A percentile compares a stretch with the other conserved stretches of the same genome.
These are phyloP conservation scores for Parastagonospora nodorum DNA, from an alignment of 2,329 filamentous ascomycete genomes.

Conservation along the genomic window DNA sequence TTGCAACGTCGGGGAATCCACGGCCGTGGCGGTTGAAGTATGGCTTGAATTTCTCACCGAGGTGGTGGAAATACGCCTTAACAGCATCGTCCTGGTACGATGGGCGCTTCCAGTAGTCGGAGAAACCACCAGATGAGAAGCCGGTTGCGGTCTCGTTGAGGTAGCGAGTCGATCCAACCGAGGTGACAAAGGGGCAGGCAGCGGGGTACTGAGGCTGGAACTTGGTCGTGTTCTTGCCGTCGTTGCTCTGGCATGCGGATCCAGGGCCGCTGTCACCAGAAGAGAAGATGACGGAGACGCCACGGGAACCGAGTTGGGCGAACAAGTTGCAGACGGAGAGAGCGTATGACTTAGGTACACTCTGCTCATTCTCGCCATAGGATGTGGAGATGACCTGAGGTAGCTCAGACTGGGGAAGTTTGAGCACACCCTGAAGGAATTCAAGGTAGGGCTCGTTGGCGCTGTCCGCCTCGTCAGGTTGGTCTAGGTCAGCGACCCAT, in stretches of 20 bases:
- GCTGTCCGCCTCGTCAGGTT: constrained; percentile 47
- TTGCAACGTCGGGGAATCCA: constrained; percentile 67
- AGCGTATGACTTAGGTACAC: constrained; percentile 65
- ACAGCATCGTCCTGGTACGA: constrained; percentile 55
- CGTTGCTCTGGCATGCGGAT: constrained; percentile 59
- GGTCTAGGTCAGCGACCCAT: constrained; percentile 55
- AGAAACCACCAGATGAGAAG: constrained; percentile 58
- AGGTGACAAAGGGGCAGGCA: constrained; percentile 70
- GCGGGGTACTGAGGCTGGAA: constrained; percentile 68
- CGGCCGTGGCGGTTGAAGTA: constrained; percentile 61
- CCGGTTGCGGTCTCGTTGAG: constrained; percentile 50
- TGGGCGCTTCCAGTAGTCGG: constrained; percentile 55
- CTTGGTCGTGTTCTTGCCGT: constrained; percentile 60
- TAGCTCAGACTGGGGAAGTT: constrained; percentile 55
- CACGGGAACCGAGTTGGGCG: constrained; percentile 67
- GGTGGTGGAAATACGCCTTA: constrained; percentile 49
- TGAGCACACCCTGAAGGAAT: constrained; percentile 63
- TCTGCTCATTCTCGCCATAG: constrained; percentile 71
- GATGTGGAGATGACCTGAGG: constrained; percentile 68
- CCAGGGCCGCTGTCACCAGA: constrained; percentile 66
- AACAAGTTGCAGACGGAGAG: constrained; percentile 66
- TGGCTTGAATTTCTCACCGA: constrained; percentile 51
- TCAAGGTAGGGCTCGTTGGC: constrained; percentile 71
- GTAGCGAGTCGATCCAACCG: constrained; percentile 64
- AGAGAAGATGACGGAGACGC: constrained; percentile 65